Conservation (phyloP, 1,139 yeast species). For the Sugiyamaella paludigena region DNA sequence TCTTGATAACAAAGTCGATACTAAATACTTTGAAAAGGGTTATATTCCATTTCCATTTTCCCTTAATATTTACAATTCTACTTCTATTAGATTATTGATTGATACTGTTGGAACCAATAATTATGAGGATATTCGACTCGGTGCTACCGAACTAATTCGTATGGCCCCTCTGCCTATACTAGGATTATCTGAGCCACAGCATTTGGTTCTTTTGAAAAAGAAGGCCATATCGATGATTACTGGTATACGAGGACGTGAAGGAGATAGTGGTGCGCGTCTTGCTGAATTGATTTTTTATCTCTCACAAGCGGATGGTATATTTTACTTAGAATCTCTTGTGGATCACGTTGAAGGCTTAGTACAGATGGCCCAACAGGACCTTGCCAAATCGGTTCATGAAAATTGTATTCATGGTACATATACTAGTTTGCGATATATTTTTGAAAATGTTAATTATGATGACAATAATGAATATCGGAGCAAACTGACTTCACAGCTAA, state of each 20-base stretch:
- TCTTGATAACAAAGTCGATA: conserved; percentile 47
- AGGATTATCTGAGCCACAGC: conserved; percentile 24
- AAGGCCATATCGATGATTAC: conserved; percentile 48
- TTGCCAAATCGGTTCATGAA: conserved; percentile 44
- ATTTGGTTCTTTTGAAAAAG: conserved; percentile 35
- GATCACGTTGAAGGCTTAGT: conserved; percentile 36
- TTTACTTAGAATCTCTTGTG: conserved; percentile 31
- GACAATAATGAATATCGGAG: conserved; percentile 14
- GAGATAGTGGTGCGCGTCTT: conserved; percentile 79
- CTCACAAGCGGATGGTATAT: conserved; percentile 23
- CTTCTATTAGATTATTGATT: conserved; percentile 49
- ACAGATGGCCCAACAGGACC: conserved; percentile 34
- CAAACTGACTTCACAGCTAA: conserved; percentile 18
- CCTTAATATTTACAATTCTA: conserved; percentile 43
- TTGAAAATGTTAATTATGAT: conserved; percentile 32
- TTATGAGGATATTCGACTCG: conserved; percentile 69
- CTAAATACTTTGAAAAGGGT: conserved; percentile 42
- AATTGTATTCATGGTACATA: conserved; percentile 66
- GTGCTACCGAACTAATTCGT: conserved; percentile 49
- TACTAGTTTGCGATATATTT: conserved; percentile 52
- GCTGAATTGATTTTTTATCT: conserved; percentile 47
- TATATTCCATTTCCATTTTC: conserved; percentile 45
- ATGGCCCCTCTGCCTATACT: conserved; percentile 46
- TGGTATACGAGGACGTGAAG: conserved; percentile 64
- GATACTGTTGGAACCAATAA: conserved; percentile 67